These are phyloP conservation scores for Boletus vinaceobasis DNA, from an alignment of 768 basidiomycete species.

Conservation along the genomic window DNA sequence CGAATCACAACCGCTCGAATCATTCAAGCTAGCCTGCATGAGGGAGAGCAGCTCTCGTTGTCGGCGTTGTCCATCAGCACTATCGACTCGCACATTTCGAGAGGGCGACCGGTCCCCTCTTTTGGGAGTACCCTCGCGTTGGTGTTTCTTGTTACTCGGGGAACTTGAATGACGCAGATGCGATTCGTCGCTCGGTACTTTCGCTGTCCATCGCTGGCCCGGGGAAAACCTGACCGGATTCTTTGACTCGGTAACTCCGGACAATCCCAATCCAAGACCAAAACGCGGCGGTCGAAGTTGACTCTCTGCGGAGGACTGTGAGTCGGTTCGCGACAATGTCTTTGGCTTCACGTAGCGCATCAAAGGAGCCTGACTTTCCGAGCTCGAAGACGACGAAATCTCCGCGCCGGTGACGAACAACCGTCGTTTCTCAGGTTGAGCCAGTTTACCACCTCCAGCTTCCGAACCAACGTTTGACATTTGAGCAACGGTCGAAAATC, in stretches of 20 bases:
- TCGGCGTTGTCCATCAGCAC: conserved; percentile 13
- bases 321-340: conserved; percentile 15
- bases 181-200: conserved; percentile 1
- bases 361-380: conserved; percentile 34
- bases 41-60: conserved; percentile 20
- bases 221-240: conserved; percentile 5
- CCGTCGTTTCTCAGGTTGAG: conserved; percentile 32
- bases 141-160: conserved; percentile 5
- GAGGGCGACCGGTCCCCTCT: conserved; percentile 11
- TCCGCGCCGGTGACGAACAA: conserved; percentile 46
- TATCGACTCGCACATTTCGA: background rate
- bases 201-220: conserved; percentile 16
- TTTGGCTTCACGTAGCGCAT: conserved; percentile 16
- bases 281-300: conserved; percentile 26
- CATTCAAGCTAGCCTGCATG: background rate
- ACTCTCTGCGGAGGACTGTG: conserved; percentile 20
- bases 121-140: conserved; percentile 10
- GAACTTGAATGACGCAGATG: conserved; percentile 4
- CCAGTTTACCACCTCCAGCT: conserved; percentile 29
- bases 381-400: conserved; percentile 40
- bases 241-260: conserved; percentile 12
- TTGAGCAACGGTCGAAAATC: conserved; percentile 3
- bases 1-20: conserved; percentile 19
- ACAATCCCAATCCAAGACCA: conserved; percentile 29
- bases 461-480: conserved; percentile 24